These are phyloP conservation scores for Diaporthe batatas DNA, from an alignment of 2,329 filamentous ascomycete species.

Conservation along the genomic window DNA sequence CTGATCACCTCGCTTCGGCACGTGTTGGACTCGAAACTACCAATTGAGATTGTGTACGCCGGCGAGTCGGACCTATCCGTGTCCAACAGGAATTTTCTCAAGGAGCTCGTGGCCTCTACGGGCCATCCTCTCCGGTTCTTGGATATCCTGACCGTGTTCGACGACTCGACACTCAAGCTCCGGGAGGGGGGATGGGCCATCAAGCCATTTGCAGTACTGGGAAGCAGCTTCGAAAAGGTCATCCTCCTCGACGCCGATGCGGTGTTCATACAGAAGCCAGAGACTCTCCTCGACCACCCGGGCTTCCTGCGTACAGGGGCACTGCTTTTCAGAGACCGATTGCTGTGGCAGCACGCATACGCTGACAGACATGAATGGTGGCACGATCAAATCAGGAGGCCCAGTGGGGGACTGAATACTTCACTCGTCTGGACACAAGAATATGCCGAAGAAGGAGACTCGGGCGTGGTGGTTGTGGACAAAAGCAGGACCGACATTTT, in stretches of 20 bases:
- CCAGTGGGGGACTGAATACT: conserved; percentile 50
- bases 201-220: conserved; percentile 56
- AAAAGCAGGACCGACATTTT: conserved; percentile 55
- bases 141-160: conserved; percentile 51
- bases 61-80: conserved; percentile 50
- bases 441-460: conserved; percentile 59
- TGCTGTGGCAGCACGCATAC: conserved; percentile 54
- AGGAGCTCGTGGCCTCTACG: conserved; percentile 18
- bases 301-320: conserved; percentile 51
- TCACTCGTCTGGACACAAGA: conserved; percentile 56
- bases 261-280: conserved; percentile 55
- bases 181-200: conserved; percentile 55
- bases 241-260: conserved; percentile 56
- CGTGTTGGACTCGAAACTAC: conserved; percentile 49
- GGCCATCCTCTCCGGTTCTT: conserved; percentile 49
- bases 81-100: conserved; percentile 46
- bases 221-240: conserved; percentile 53
- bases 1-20: conserved; percentile 50
- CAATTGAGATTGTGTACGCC: conserved; percentile 55
- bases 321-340: conserved; percentile 56
- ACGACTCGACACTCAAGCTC: conserved; percentile 50
- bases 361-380: conserved; percentile 54
- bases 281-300: conserved; percentile 50
- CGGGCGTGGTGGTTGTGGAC: conserved; percentile 57
- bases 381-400: conserved; percentile 53